Evolutionary conservation across 2,329 filamentous ascomycete genomes (phyloP).

Genomic region (Harringtonia aguacate): DNA sequence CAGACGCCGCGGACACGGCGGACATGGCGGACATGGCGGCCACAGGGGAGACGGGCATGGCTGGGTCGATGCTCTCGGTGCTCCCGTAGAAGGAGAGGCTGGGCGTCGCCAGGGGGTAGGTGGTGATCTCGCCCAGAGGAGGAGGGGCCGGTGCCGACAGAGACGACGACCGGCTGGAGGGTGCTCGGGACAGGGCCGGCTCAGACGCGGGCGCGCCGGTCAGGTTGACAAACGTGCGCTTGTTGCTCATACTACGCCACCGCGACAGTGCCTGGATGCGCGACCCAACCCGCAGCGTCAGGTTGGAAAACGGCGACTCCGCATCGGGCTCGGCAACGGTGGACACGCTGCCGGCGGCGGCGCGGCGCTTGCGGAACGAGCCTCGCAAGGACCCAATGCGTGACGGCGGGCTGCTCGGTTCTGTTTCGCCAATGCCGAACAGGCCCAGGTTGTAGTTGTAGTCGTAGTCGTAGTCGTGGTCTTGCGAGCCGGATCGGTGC

Average conservation of each 20-base stretch:
- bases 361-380: slow-evolving; percentile 1
- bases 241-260: slow-evolving; percentile 34
- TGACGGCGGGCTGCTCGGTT: slow-evolving; percentile 31
- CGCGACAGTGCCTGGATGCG: slow-evolving; percentile 43
- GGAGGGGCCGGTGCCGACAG: slow-evolving; percentile 47
- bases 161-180: slow-evolving; percentile 73
- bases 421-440: slow-evolving; percentile 30
- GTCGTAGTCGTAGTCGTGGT: slow-evolving; percentile 54
- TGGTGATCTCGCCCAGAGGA: slow-evolving; percentile 30
- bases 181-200: slow-evolving; percentile 53
- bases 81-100: slow-evolving; percentile 49
- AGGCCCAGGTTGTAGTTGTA: too few species aligned
- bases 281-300: slow-evolving; percentile 56
- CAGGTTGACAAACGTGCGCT: slow-evolving; percentile 33
- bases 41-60: neutral
- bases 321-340: neutral
- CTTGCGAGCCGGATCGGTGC: slow-evolving; percentile 25
- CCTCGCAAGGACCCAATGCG: neutral
- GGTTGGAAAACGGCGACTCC: slow-evolving; percentile 49
- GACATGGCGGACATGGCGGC: too few species aligned
- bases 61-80: slow-evolving; percentile 39
- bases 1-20: too few species aligned
- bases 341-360: slow-evolving; percentile 7
- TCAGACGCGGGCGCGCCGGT: slow-evolving; percentile 60
- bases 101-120: slow-evolving; percentile 48